These are phyloP conservation scores for Phytophthora constricta DNA, from an alignment of 352 stramenopile species.

Conservation along the genomic window DNA sequence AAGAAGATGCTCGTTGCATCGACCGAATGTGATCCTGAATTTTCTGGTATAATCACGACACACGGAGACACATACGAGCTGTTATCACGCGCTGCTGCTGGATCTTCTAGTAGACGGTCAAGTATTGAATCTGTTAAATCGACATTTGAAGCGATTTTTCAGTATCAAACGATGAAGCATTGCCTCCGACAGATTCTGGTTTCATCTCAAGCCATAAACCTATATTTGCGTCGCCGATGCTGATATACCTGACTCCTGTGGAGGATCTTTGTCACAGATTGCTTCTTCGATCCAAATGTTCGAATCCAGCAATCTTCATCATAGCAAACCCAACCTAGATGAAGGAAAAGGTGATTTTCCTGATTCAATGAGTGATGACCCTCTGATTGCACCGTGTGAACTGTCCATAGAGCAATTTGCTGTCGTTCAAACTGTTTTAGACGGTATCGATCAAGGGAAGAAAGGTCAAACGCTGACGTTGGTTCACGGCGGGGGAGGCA, in stretches of 20 bases:
- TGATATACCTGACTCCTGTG: no score
- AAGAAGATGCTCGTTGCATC: background rate
- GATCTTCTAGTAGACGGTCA: background rate
- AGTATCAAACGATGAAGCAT: background rate
- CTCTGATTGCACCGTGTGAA: constrained; percentile 5
- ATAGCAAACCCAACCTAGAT: background rate
- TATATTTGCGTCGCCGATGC: no score
- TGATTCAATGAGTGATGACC: background rate
- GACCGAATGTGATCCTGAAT: background rate
- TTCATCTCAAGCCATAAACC: no score
- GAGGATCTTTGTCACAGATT: no score
- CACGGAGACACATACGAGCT: background rate
- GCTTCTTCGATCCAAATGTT: background rate
- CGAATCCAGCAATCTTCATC: background rate
- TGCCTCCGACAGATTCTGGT: no score
- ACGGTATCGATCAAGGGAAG: background rate
- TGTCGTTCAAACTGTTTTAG: background rate
- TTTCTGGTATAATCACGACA: background rate
- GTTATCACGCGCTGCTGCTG: background rate
- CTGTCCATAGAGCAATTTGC: constrained; percentile 3
- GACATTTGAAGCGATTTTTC: background rate
- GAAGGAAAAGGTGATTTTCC: background rate
- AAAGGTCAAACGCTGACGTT: constrained; percentile 5
- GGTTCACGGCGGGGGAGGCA: constrained; percentile 4
- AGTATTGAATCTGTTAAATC: background rate